Evolutionary conservation across 495 filamentous ascomycete genomes (phyloP).

Genomic region (Penicillium argentinense): DNA sequence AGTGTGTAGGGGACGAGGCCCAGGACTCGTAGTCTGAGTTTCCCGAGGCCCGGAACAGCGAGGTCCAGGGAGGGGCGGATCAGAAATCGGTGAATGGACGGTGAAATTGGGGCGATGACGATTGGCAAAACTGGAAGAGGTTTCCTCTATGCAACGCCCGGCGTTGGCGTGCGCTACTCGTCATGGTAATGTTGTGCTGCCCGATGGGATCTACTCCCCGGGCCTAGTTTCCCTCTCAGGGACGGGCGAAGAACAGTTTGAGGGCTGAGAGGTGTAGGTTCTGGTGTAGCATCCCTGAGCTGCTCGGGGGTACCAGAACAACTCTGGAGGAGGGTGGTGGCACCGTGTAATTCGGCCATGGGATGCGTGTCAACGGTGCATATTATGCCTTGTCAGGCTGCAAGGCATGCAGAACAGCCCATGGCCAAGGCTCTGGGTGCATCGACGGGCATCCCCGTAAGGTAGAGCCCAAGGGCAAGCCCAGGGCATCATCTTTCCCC

Average conservation of each 20-base stretch:
- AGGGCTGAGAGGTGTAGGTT: neutral
- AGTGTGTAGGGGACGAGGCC: neutral
- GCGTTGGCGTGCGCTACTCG: constrained; percentile 15
- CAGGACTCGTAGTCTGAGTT: too few relatives aligned
- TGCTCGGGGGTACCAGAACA: neutral
- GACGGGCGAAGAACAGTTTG: neutral
- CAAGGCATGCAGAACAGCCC: constrained; percentile 24
- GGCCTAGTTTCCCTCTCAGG: neutral
- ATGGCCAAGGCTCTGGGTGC: constrained; percentile 8
- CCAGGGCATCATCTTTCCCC: neutral
- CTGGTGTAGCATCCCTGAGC: constrained; percentile 14
- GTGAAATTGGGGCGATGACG: constrained; percentile 15
- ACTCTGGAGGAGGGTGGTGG: constrained; percentile 21
- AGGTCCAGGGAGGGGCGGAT: constrained; percentile 24
- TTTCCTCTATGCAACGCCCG: constrained; percentile 1
- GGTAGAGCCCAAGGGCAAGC: neutral
- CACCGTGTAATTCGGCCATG: constrained; percentile 27
- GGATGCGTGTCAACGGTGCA: constrained; percentile 22
- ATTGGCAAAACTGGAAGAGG: neutral
- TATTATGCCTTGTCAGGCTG: constrained; percentile 29
- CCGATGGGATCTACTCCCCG: constrained; percentile 9
- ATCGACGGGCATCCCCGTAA: neutral
- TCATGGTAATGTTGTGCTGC: constrained; percentile 22
- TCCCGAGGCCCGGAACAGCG: constrained; percentile 2
- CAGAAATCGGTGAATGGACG: constrained; percentile 7